A percentile compares a stretch with the other conserved stretches of the same genome.
These are phyloP conservation scores for Amoeboaphelidium occidentale DNA, from an alignment of 371 early-diverging fungal genomes.

Conservation along the genomic window DNA sequence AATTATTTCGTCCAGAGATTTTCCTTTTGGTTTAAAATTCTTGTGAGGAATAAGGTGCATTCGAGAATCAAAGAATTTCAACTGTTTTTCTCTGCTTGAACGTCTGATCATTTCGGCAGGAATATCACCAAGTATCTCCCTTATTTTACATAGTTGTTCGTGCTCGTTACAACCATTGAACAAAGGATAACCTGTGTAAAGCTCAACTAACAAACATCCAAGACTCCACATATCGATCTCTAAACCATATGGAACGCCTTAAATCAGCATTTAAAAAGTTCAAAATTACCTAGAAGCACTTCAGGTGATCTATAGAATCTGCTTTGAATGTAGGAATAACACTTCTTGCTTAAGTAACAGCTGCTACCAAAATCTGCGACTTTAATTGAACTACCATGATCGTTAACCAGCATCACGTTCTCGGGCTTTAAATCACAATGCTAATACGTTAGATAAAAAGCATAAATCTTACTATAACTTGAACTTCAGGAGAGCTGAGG, in stretches of 20 bases:
- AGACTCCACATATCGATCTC: constrained; percentile 17
- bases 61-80: background rate
- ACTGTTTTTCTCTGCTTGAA: background rate
- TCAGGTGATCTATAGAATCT: constrained; percentile 1
- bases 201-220: constrained; percentile 20
- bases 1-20: no score
- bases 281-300: background rate
- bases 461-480: constrained; percentile 4
- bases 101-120: background rate
- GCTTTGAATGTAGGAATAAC: background rate
- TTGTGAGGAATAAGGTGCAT: no score
- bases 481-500: background rate
- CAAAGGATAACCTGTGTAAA: constrained; percentile 4
- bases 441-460: constrained; percentile 6
- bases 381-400: background rate
- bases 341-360: background rate
- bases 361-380: background rate
- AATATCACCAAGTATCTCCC: background rate
- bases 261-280: background rate
- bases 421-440: constrained; percentile 11
- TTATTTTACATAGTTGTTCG: background rate
- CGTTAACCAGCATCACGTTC: constrained; percentile 5
- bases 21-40: no score
- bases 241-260: background rate
- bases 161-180: background rate